Evolutionary conservation across 208 protist species (phyloP).

Genomic region (Acanthamoeba sp.): DNA sequence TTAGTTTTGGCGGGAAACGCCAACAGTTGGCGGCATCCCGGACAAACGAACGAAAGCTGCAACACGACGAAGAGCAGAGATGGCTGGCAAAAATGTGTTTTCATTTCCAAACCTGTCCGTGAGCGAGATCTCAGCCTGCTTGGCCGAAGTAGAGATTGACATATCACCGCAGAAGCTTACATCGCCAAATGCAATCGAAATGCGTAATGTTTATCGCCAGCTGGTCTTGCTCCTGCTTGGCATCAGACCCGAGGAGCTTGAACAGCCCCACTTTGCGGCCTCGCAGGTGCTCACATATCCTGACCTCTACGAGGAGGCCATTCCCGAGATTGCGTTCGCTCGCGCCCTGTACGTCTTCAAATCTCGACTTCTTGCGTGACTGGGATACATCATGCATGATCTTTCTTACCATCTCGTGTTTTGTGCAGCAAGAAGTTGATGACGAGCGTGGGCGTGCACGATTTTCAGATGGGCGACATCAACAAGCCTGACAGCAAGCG

Average conservation of each 20-base stretch:
- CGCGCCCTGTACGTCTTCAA: constrained; percentile 15
- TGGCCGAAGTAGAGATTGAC: constrained; percentile 1
- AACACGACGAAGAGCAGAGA: too few relatives aligned
- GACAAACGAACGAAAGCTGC: too few relatives aligned
- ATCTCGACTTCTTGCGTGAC: too few relatives aligned
- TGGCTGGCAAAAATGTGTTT: not conserved
- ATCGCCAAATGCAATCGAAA: not conserved
- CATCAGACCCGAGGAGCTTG: constrained; percentile 1
- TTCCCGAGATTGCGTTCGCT: constrained; percentile 21
- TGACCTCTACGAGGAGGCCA: constrained; percentile 40
- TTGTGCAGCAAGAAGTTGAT: constrained; percentile 2
- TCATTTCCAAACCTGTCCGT: not conserved
- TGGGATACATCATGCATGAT: too few relatives aligned
- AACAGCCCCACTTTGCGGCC: constrained; percentile 3
- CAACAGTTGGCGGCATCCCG: too few relatives aligned
- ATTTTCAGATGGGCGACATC: constrained; percentile 27
- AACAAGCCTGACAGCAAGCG: not conserved
- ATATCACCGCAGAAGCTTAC: not conserved
- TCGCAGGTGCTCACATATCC: not conserved
- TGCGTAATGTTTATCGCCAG: not conserved
- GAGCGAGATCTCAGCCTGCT: not conserved
- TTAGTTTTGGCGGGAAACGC: too few relatives aligned
- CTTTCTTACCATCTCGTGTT: not conserved
- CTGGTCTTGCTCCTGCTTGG: not conserved
- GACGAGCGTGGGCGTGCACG: not conserved